Percentiles rank a stretch among this genome's conserved stretches.
Evolutionary conservation across 208 protist genomes (phyloP).

Genomic region (Vickermania spadyakhi): DNA sequence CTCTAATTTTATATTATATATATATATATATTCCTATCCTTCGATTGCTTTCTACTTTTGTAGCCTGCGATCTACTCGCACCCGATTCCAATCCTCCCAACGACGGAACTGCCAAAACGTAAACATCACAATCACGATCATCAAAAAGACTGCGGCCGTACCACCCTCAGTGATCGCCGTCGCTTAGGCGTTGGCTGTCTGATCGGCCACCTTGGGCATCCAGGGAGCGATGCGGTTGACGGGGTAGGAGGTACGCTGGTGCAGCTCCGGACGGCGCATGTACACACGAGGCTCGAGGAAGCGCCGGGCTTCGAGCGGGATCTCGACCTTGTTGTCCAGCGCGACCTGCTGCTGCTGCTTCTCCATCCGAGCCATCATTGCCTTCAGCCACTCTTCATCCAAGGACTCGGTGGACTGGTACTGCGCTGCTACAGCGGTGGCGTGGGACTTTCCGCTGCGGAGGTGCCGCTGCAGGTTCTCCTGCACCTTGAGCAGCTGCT

Average conservation of each 20-base stretch:
- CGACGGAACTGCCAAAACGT: too few relatives aligned
- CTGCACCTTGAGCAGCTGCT: conserved; percentile 50
- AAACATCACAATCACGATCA: too few relatives aligned
- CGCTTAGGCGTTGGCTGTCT: conserved; percentile 67
- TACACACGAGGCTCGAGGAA: conserved; percentile 83
- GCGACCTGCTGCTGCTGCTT: conserved; percentile 74
- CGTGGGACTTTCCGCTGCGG: conserved; percentile 37
- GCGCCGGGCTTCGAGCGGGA: conserved; percentile 74
- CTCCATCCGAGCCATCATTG: conserved; percentile 55
- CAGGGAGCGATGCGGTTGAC: conserved; percentile 83
- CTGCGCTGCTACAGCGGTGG: conserved; percentile 63
- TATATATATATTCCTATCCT: too few relatives aligned
- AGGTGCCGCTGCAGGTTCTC: conserved; percentile 69
- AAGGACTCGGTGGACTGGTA: conserved; percentile 51
- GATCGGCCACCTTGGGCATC: conserved; percentile 76
- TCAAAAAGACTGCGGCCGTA: too few relatives aligned
- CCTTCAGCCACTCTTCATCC: conserved; percentile 56
- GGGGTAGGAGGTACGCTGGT: conserved; percentile 81
- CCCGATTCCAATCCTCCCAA: too few relatives aligned
- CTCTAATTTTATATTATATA: too few relatives aligned
- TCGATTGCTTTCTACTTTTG: too few relatives aligned
- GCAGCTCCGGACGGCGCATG: conserved; percentile 82
- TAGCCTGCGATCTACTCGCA: too few relatives aligned
- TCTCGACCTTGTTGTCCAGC: conserved; percentile 67
- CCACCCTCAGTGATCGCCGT: too few relatives aligned